A percentile compares a stretch with the other conserved stretches of the same genome.
Evolutionary conservation across 2,329 filamentous ascomycete species (phyloP).

Genomic region (Tothia fuscella): DNA sequence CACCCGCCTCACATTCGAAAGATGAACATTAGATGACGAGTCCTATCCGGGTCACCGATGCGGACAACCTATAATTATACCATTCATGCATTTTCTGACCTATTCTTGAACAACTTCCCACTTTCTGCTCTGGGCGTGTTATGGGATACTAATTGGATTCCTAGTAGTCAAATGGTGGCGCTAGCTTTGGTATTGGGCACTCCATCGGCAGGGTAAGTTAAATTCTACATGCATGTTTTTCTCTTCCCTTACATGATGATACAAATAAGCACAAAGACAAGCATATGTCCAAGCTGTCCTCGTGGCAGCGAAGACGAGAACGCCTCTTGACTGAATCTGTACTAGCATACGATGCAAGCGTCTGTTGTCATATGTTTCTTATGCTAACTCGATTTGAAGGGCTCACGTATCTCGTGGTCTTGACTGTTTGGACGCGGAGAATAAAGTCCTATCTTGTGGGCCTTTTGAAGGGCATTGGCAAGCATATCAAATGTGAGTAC

Average conservation of each 20-base stretch:
- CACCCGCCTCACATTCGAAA: constrained; percentile 18
- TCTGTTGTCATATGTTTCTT: too few species aligned
- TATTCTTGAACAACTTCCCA: background rate
- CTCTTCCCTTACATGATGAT: constrained; percentile 57
- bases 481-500: constrained; percentile 11
- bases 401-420: background rate
- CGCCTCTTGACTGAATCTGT: constrained; percentile 1
- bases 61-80: constrained; percentile 49
- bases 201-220: constrained; percentile 7
- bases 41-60: constrained; percentile 65
- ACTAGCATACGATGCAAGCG: background rate
- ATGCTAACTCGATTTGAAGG: background rate
- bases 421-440: background rate
- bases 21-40: constrained; percentile 61
- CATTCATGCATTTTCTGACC: constrained; percentile 50
- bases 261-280: constrained; percentile 81
- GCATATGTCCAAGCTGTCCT: constrained; percentile 89
- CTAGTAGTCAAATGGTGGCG: background rate
- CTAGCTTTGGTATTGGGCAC: background rate
- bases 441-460: constrained; percentile 1
- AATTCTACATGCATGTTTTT: background rate
- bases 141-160: background rate
- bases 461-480: too few species aligned
- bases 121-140: background rate
- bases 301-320: constrained; percentile 29